Conservation (phyloP, 768 basidiomycete genomes). For the Hortiboletus campestris region DNA sequence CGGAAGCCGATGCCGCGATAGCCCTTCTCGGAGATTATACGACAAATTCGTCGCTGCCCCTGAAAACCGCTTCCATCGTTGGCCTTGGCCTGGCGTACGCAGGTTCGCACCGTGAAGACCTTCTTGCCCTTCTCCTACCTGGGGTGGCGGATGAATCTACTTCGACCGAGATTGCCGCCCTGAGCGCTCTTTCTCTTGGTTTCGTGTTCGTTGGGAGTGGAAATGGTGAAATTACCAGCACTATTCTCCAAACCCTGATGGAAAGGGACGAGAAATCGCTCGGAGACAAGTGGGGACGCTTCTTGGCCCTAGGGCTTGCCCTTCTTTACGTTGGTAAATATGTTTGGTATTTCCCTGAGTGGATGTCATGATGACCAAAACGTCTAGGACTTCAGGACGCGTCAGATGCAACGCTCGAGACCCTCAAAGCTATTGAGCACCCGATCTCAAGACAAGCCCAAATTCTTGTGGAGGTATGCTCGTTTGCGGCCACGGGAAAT, state of each 20-base stretch:
- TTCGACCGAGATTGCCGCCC: slow-evolving; percentile 85
- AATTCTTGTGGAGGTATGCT: slow-evolving; percentile 89
- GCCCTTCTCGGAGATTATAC: slow-evolving; percentile 90
- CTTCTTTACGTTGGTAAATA: slow-evolving; percentile 83
- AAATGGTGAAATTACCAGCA: slow-evolving; percentile 87
- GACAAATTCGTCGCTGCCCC: slow-evolving; percentile 77
- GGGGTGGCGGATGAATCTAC: slow-evolving; percentile 76
- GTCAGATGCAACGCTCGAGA: slow-evolving; percentile 91
- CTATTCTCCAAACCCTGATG: slow-evolving; percentile 90
- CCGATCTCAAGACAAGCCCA: slow-evolving; percentile 88
- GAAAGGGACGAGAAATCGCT: slow-evolving; percentile 73
- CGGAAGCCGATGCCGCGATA: slow-evolving; percentile 90
- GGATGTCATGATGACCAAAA: slow-evolving; percentile 7
- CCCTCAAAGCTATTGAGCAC: slow-evolving; percentile 90
- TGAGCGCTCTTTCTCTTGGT: slow-evolving; percentile 86
- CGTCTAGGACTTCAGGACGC: slow-evolving; percentile 81
- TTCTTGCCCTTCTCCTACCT: slow-evolving; percentile 75
- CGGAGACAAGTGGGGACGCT: slow-evolving; percentile 92
- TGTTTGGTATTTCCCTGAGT: not conserved
- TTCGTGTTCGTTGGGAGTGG: slow-evolving; percentile 96
- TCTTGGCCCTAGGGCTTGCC: slow-evolving; percentile 86
- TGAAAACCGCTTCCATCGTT: slow-evolving; percentile 86
- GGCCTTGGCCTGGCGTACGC: slow-evolving; percentile 94
- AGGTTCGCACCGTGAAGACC: slow-evolving; percentile 88
- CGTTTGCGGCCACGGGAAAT: slow-evolving; percentile 93